Percentiles rank a stretch among this genome's conserved stretches.
phyloP scores from a whole-genome alignment of 371 early-diverging fungal genomes.

The Choanephora cucurbitarum region DNA sequence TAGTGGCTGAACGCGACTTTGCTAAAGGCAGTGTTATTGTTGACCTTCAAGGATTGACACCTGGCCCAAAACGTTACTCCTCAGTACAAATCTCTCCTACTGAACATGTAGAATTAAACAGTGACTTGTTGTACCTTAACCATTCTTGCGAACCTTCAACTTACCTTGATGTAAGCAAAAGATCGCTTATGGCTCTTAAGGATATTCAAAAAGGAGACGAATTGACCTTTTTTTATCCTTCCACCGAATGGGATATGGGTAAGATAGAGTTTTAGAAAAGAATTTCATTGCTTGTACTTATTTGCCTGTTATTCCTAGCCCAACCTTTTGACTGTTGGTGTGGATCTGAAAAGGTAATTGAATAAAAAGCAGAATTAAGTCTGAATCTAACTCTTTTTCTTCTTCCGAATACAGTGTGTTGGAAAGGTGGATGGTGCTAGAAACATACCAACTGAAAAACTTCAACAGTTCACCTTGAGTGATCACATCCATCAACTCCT shows the following conservation, averaged over 20 bases:
- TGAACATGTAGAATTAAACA: constrained; percentile 73
- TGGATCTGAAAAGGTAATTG: constrained; percentile 42
- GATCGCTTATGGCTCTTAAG: constrained; percentile 54
- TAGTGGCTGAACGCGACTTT: constrained; percentile 54
- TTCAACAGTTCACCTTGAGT: constrained; percentile 47
- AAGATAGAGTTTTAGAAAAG: constrained; percentile 5
- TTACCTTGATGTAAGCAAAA: constrained; percentile 54
- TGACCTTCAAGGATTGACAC: constrained; percentile 53
- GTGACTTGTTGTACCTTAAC: constrained; percentile 58
- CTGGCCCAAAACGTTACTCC: constrained; percentile 62
- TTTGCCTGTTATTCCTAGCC: constrained; percentile 9
- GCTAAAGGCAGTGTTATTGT: constrained; percentile 57
- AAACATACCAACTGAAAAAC: constrained; percentile 41
- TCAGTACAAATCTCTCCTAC: constrained; percentile 65
- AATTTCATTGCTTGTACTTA: background rate
- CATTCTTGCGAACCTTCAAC: constrained; percentile 65
- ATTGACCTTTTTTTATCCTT: constrained; percentile 81
- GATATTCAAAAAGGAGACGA: constrained; percentile 67
- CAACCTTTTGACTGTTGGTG: constrained; percentile 86
- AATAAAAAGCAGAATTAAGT: background rate
- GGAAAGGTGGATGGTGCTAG: constrained; percentile 63
- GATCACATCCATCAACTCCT: constrained; percentile 58
- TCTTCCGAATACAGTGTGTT: constrained; percentile 47
- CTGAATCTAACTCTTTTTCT: background rate
- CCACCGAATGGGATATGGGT: constrained; percentile 87